Percentiles rank a stretch among this genome's conserved stretches.
Evolutionary conservation across 495 filamentous ascomycete species (phyloP).

Genomic region (Penicillium lividum): DNA sequence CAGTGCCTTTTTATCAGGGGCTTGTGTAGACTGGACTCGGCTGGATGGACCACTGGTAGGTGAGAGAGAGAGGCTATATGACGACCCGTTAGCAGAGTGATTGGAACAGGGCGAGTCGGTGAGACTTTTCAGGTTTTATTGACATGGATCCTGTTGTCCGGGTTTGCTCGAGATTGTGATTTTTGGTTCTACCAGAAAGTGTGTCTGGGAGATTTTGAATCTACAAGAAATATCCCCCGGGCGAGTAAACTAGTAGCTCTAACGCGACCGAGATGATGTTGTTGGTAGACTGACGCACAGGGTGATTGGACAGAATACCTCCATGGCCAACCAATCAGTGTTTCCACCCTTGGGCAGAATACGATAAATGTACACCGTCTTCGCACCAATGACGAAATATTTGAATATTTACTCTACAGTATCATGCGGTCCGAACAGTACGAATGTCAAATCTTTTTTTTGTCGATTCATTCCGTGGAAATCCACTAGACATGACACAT

Average conservation of each 20-base stretch:
- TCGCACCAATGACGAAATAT: slow-evolving; percentile 12
- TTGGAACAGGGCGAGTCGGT: background rate
- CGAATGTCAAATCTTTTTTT: slow-evolving; percentile 3
- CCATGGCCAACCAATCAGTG: background rate
- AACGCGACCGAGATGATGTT: background rate
- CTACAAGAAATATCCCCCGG: background rate
- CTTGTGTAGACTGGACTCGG: background rate
- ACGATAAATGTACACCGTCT: slow-evolving; percentile 4
- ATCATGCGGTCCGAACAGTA: slow-evolving; percentile 15
- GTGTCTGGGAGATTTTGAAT: background rate
- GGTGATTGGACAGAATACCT: background rate
- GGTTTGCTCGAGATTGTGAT: background rate
- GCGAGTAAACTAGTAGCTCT: background rate
- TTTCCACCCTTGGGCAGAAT: slow-evolving; percentile 1
- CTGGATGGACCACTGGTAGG: background rate
- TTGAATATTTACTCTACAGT: slow-evolving; percentile 3
- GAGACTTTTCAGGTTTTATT: background rate
- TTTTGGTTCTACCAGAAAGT: background rate
- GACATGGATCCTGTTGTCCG: background rate
- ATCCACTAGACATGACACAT: slow-evolving; percentile 16
- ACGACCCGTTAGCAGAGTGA: background rate
- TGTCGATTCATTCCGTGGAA: background rate
- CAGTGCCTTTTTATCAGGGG: background rate
- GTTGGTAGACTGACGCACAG: background rate
- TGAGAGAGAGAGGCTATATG: background rate